Percentiles rank a stretch among this genome's conserved stretches.
Evolutionary conservation across 2,329 filamentous ascomycete species (phyloP).

Genomic region (Cladosporium sp.): DNA sequence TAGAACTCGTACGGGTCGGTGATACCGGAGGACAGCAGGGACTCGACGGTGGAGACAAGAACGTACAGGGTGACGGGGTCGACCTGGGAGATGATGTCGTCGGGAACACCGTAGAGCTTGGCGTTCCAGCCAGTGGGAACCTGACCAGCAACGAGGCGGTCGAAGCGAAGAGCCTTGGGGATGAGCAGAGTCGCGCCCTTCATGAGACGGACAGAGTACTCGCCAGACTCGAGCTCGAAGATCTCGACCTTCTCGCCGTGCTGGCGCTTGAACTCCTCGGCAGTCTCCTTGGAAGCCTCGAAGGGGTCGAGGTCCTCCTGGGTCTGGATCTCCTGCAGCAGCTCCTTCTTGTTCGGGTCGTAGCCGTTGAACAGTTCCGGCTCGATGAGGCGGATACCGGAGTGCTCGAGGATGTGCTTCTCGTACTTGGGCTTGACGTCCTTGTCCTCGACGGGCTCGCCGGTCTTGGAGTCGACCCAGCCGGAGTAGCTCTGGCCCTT

Average conservation of each 20-base stretch:
- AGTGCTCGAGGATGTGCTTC: slow-evolving; percentile 92
- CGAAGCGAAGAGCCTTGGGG: slow-evolving; percentile 94
- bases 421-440: slow-evolving; percentile 98
- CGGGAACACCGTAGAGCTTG: slow-evolving; percentile 91
- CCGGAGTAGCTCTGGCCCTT: slow-evolving; percentile 97
- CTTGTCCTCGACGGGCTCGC: slow-evolving; percentile 95
- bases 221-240: slow-evolving; percentile 88
- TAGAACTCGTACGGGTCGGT: slow-evolving; percentile 99
- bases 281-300: slow-evolving; percentile 94
- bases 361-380: slow-evolving; percentile 96
- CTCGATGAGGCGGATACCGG: slow-evolving; percentile 95
- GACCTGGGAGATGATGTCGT: slow-evolving; percentile 96
- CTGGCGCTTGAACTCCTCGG: slow-evolving; percentile 94
- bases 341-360: slow-evolving; percentile 96
- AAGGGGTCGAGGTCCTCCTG: slow-evolving; percentile 97
- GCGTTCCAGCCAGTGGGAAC: slow-evolving; percentile 97
- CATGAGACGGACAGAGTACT: slow-evolving; percentile 91
- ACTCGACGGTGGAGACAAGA: slow-evolving; percentile 88
- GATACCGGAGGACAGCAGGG: slow-evolving; percentile 87
- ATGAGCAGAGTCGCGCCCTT: slow-evolving; percentile 95
- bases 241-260: slow-evolving; percentile 97
- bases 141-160: slow-evolving; percentile 94
- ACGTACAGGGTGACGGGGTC: slow-evolving; percentile 95
- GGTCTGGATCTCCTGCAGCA: slow-evolving; percentile 96
- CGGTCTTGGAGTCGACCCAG: slow-evolving; percentile 92